Evolutionary conservation across 2,329 filamentous ascomycete genomes (phyloP), one percentile per base, ranked within the genome.

Genomic region (Herpotrichia juniperi): DNA sequence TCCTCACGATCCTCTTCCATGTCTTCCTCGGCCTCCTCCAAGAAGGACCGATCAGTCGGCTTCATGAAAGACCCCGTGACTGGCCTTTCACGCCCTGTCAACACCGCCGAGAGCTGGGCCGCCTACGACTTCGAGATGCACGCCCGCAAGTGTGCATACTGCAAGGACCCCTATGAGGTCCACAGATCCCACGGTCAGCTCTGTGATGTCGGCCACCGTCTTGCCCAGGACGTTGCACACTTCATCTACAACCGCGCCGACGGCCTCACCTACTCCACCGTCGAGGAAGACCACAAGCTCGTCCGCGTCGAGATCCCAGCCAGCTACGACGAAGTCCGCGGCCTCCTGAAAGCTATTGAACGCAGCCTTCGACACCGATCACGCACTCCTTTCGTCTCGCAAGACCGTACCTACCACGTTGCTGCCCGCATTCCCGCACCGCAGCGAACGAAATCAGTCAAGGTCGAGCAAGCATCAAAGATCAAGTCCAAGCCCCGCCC

Each of bases 101-200:
- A 71, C 52, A 62, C 63, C 4, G 59, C 68, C 31, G 78, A 80
- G 66, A 73, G 71, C 55, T 79, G 77, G 77, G 74, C 75, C 1
- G 63, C 77, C 49, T 78, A 79, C 67, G 66, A 78, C 69, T 80
- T 79, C 52, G 78, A 80, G 60, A 69, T 66, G 52, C 79, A 81
- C 65, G 76, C 77, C 30, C 71, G 72, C 44, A 71, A 70, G 54
- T 81, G 79, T 65, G 63, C 57, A 39, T 66, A 71, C 52, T 81
- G 79, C 73, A 65, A 68, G 59, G 67, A 78, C 58, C 76, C 78
- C 2, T 76, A 76, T 55, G 67, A 75, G 28, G 75, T 76, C 50
- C 71, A 75, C 69, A 69, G 66, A 32, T 55, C 63, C 51, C 72
- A 70, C 57, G 62, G 69, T 17, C 70, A 72, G 51, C 74, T 81